Evolutionary conservation across 2,329 filamentous ascomycete genomes (phyloP), one percentile per base, ranked within the genome.

Genomic region (Apiospora sp.): DNA sequence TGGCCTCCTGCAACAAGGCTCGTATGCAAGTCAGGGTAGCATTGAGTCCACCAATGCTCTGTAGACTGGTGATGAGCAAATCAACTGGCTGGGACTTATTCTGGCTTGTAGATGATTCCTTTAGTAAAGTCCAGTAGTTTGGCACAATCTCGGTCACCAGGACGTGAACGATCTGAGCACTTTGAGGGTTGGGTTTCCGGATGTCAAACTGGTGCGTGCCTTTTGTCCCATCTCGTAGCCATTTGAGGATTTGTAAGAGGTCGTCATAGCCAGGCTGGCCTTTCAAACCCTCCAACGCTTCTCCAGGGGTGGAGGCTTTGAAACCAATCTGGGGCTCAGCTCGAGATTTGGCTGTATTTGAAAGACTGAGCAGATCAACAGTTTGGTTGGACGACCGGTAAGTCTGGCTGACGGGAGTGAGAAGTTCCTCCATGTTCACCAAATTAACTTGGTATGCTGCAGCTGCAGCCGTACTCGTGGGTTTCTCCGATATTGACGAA

Each of bases 71-170:
- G 0, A 93, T 76, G 22, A 98, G 83, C 2, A 88, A 81, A 54
- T 83, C 81, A 0, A 86, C 76, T 51, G 88, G 87, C 34, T 76
- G 77, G n/a, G 43, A 67, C 75, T 81, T 76, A 69, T 72, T 76
- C 27, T 71, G 73, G 37, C 49, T 43, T 70, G 80, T 43, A 3
- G 79, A 80, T n/a, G 83, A 84, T 72, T 89, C 87, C 49, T 85
- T 83, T 22, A 96, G 79, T 12, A 90, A 78, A 3, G 86, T 80
- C 96, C 96, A 98, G 82, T 96, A 97, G 79, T 95, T 93, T 1
- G 94, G 93, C 10, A 94, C 85, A 37, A 93, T 95, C 44, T 91
- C 89, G 22, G 89, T 91, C 73, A 97, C 90, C 48, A 99, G 84
- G 3, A 90, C 84, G 78, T 95, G 92, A 70, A 96, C 86, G 44